phyloP scores from a whole-genome alignment of 176 grass and related monocot species.

The Sorghum bicolor region DNA sequence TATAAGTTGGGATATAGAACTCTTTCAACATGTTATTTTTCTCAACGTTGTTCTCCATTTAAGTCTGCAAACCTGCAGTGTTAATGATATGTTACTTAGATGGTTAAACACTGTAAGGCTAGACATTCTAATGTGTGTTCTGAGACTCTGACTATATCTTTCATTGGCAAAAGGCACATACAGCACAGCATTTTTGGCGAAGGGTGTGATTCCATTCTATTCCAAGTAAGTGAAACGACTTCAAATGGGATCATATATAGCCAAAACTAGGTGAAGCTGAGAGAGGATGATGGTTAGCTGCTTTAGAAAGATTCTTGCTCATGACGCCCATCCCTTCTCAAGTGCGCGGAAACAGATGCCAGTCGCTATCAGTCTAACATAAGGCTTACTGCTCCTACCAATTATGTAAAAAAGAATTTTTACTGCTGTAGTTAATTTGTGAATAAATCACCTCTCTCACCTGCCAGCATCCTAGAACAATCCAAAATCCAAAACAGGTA shows the following conservation, averaged over 20 bases:
- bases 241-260: background rate
- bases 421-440: background rate
- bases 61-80: slow-evolving; percentile 39
- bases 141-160: background rate
- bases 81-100: background rate
- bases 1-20: slow-evolving; percentile 78
- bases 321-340: background rate
- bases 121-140: background rate
- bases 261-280: background rate
- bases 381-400: background rate
- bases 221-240: background rate
- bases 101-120: background rate
- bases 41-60: slow-evolving; percentile 40
- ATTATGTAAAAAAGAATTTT: background rate
- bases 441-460: background rate
- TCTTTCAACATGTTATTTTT: slow-evolving; percentile 48
- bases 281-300: background rate
- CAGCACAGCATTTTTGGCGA: background rate
- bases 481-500: slow-evolving; percentile 14
- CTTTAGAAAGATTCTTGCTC: background rate
- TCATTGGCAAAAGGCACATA: background rate
- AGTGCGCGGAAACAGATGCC: background rate
- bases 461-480: slow-evolving; percentile 20
- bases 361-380: background rate
- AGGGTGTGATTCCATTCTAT: background rate